Evolutionary conservation across 176 grass and related monocot genomes (phyloP).

Genomic region (Aegilops speltoides): DNA sequence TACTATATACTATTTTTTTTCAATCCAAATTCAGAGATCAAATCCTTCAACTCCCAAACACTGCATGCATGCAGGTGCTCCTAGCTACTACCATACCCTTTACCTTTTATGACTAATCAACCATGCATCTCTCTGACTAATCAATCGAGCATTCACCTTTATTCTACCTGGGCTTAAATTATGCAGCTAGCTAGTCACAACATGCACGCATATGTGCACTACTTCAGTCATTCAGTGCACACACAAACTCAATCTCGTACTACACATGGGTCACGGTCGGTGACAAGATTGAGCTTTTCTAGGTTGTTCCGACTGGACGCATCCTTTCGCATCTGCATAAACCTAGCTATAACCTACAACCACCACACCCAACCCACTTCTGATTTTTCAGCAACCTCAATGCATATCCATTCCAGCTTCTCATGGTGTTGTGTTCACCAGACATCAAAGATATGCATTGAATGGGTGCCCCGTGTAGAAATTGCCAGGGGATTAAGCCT

Average conservation of each 20-base stretch:
- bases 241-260: slow-evolving; percentile 17
- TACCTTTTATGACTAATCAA: slow-evolving; percentile 7
- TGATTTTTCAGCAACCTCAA: background rate
- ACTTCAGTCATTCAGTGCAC: background rate
- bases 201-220: background rate
- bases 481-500: no score
- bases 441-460: no score
- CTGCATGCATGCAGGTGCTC: background rate
- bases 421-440: no score
- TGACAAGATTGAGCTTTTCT: slow-evolving; percentile 37
- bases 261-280: slow-evolving; percentile 2
- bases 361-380: background rate
- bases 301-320: slow-evolving; percentile 17
- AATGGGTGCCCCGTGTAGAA: no score
- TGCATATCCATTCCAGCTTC: background rate
- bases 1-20: background rate
- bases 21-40: slow-evolving; percentile 29
- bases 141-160: background rate
- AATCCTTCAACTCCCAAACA: slow-evolving; percentile 38
- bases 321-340: background rate
- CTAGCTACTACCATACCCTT: background rate
- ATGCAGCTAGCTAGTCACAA: background rate
- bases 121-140: background rate
- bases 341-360: background rate
- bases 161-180: slow-evolving; percentile 3